phyloP scores from a whole-genome alignment of 495 filamentous ascomycete species.

The Hyaloscypha finlandica region DNA sequence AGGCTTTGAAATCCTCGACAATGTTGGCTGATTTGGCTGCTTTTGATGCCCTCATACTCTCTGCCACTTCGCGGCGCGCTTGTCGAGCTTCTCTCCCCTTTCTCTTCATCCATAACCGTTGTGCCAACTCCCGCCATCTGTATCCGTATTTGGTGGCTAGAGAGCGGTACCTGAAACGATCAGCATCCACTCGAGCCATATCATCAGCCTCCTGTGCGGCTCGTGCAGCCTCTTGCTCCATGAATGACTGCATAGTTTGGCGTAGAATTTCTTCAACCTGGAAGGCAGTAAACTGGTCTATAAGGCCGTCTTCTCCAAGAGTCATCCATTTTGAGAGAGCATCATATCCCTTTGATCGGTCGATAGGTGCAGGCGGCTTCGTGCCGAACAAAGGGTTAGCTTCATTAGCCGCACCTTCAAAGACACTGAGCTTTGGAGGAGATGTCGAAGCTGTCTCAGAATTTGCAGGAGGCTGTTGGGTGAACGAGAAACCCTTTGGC shows the following conservation, averaged over 20 bases:
- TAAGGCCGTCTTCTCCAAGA: constrained; percentile 28
- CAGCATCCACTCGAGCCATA: constrained; percentile 27
- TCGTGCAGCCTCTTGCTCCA: constrained; percentile 40
- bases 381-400: not conserved
- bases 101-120: constrained; percentile 22
- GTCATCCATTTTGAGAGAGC: constrained; percentile 26
- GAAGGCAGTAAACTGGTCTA: constrained; percentile 33
- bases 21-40: constrained; percentile 21
- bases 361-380: not conserved
- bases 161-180: constrained; percentile 41
- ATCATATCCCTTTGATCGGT: constrained; percentile 11
- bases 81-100: constrained; percentile 28
- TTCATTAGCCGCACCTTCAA: not conserved
- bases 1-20: constrained; percentile 32
- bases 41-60: constrained; percentile 25
- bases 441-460: not conserved
- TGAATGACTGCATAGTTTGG: constrained; percentile 34
- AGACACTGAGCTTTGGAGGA: not conserved
- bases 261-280: constrained; percentile 41
- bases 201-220: constrained; percentile 44
- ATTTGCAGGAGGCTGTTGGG: not conserved
- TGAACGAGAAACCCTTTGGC: no score
- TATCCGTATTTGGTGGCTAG: constrained; percentile 50
- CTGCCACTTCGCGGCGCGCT: constrained; percentile 28
- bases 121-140: constrained; percentile 46